Percentiles rank a stretch among this genome's conserved stretches.
phyloP scores from a whole-genome alignment of 495 filamentous ascomycete genomes.

The Penicillium psychrofluorescens region DNA sequence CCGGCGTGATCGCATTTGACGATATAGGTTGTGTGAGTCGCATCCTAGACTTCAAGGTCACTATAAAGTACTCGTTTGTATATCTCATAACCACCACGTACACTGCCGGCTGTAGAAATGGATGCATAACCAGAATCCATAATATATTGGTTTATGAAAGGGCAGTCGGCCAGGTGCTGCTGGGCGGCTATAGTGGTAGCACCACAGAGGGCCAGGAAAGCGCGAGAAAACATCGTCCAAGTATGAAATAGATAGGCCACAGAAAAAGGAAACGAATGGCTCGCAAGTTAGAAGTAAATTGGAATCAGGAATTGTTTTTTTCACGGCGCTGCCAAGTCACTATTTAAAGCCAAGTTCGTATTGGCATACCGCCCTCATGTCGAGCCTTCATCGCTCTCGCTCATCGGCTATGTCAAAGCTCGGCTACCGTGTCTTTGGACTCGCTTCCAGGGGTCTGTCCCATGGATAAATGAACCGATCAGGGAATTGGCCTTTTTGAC shows the following conservation, averaged over 20 bases:
- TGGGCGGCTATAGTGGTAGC: neutral
- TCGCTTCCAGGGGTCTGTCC: no score
- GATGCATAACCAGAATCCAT: neutral
- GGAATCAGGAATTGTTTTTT: neutral
- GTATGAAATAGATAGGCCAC: neutral
- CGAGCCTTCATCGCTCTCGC: neutral
- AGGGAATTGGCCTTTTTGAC: no score
- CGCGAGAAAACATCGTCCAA: neutral
- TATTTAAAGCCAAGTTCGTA: constrained; percentile 1
- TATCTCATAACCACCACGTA: neutral
- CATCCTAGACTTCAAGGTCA: neutral
- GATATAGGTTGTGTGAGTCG: constrained; percentile 1
- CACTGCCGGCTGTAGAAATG: constrained; percentile 2
- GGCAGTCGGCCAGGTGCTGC: neutral
- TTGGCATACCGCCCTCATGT: neutral
- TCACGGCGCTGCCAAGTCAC: neutral
- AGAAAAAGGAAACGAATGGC: neutral
- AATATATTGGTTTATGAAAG: constrained; percentile 1
- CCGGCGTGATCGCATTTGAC: constrained; percentile 1
- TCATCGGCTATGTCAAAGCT: neutral
- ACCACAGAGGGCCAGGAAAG: neutral
- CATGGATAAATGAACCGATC: no score
- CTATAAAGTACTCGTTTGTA: no score
- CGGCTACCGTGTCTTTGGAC: neutral
- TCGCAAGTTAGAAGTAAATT: neutral